Percentiles rank a stretch among this genome's conserved stretches.
Conservation (phyloP, 106 monocot species). For the Dendrobium chrysotoxum region DNA sequence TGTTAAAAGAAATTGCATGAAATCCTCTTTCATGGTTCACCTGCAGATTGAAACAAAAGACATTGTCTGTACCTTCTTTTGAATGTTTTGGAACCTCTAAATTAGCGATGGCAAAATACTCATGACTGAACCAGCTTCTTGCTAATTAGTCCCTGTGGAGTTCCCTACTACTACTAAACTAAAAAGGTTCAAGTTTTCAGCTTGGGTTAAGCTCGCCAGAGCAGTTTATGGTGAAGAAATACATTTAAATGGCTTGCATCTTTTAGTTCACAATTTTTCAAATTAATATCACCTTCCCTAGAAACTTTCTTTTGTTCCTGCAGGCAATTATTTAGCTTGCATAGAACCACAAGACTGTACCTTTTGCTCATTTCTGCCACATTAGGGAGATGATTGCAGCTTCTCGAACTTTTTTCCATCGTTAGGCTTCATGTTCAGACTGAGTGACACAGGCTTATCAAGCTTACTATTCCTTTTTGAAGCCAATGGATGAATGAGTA, state of each 20-base stretch:
- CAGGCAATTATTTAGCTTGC: slow-evolving; percentile 4
- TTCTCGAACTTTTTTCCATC: background rate
- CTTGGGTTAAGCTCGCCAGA: background rate
- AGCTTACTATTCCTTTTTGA: background rate
- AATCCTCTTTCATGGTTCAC: slow-evolving; percentile 32
- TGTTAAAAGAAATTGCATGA: background rate
- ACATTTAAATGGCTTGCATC: background rate
- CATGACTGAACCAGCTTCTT: background rate
- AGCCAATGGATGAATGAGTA: background rate
- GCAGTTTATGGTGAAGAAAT: slow-evolving; percentile 4
- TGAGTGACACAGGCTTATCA: background rate
- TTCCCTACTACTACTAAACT: background rate
- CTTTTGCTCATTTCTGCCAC: background rate
- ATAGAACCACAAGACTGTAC: background rate
- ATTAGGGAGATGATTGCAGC: background rate
- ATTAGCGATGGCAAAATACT: background rate
- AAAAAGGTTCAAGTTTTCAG: background rate
- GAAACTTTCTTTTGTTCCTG: background rate
- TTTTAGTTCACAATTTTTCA: background rate
- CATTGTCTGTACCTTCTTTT: background rate
- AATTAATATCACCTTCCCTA: background rate
- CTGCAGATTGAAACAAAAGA: slow-evolving; percentile 20
- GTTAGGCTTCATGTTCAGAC: background rate
- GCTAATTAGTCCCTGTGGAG: slow-evolving; percentile 1
- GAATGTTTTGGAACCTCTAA: slow-evolving; percentile 6